Conservation (phyloP, 352 stramenopile genomes). For the Phytophthora pseudosyringae region DNA sequence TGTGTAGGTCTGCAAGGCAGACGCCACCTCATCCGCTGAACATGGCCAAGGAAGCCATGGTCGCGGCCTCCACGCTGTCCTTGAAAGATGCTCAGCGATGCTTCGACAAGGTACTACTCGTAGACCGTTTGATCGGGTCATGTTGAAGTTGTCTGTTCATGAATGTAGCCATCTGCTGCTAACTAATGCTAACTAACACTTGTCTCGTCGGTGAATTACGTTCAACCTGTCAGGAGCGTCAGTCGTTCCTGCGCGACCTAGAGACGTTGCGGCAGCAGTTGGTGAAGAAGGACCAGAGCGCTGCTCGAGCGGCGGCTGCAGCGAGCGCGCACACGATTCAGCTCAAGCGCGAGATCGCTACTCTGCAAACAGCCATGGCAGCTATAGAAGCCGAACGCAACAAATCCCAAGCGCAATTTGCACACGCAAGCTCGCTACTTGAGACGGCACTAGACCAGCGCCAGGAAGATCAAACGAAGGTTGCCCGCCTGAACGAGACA, state of each 20-base stretch:
- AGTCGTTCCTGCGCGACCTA: slow-evolving; percentile 67
- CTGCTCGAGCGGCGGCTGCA: slow-evolving; percentile 49
- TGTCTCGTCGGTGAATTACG: neutral
- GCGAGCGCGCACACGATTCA: slow-evolving; percentile 72
- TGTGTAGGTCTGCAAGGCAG: slow-evolving; percentile 1
- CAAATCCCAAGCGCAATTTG: slow-evolving; percentile 59
- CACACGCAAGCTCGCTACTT: slow-evolving; percentile 74
- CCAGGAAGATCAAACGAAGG: slow-evolving; percentile 67
- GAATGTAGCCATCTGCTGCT: slow-evolving; percentile 25
- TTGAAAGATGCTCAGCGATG: slow-evolving; percentile 78
- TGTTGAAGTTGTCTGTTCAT: slow-evolving; percentile 36
- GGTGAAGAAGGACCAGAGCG: slow-evolving; percentile 74
- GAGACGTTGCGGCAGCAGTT: slow-evolving; percentile 78
- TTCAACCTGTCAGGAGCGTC: slow-evolving; percentile 52
- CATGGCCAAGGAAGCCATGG: slow-evolving; percentile 31
- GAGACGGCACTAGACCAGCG: slow-evolving; percentile 80
- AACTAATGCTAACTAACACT: slow-evolving; percentile 3
- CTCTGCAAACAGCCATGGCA: slow-evolving; percentile 51
- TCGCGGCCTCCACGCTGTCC: slow-evolving; percentile 49
- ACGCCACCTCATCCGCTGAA: slow-evolving; percentile 14
- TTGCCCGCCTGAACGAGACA: slow-evolving; percentile 54
- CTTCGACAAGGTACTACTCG: slow-evolving; percentile 64
- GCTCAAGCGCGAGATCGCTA: slow-evolving; percentile 81
- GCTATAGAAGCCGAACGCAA: slow-evolving; percentile 55
- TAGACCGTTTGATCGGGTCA: neutral